phyloP scores from a whole-genome alignment of 352 stramenopile genomes.

The Phytophthora idaei region DNA sequence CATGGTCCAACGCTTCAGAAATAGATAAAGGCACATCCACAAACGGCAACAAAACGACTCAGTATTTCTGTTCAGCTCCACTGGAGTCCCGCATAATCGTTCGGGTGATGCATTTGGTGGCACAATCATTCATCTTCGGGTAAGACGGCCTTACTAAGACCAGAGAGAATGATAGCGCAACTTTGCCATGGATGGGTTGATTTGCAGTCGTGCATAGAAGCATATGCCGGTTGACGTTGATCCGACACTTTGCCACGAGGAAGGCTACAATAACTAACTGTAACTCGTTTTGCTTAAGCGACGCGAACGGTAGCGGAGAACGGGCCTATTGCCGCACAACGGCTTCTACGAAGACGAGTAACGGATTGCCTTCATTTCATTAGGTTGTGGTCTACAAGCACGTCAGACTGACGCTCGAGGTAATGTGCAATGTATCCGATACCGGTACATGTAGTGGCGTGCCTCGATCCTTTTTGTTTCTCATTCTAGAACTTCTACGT shows the following conservation, averaged over 20 bases:
- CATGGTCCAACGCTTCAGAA: slow-evolving; percentile 25
- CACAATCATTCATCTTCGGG: slow-evolving; percentile 19
- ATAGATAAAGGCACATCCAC: not conserved
- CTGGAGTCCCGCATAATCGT: slow-evolving; percentile 5
- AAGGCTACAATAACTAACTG: not conserved
- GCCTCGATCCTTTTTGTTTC: not conserved
- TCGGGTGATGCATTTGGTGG: not conserved
- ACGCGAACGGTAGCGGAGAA: not conserved
- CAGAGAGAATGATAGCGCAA: slow-evolving; percentile 18
- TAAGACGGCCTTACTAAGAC: not conserved
- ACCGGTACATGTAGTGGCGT: not conserved
- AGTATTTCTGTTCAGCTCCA: not conserved
- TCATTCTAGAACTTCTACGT: no score
- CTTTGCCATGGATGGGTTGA: slow-evolving; percentile 10
- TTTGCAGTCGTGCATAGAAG: not conserved
- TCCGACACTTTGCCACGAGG: not conserved
- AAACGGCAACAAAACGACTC: not conserved
- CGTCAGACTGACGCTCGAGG: not conserved
- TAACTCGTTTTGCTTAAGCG: not conserved
- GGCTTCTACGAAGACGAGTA: not conserved
- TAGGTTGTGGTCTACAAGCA: not conserved
- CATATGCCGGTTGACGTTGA: not conserved
- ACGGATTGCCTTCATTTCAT: not conserved
- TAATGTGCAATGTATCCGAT: no score
- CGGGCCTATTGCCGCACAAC: not conserved